These are phyloP conservation scores for Graphilbum ipis-grandicollis DNA, from an alignment of 2,329 filamentous ascomycete genomes.

Conservation along the genomic window DNA sequence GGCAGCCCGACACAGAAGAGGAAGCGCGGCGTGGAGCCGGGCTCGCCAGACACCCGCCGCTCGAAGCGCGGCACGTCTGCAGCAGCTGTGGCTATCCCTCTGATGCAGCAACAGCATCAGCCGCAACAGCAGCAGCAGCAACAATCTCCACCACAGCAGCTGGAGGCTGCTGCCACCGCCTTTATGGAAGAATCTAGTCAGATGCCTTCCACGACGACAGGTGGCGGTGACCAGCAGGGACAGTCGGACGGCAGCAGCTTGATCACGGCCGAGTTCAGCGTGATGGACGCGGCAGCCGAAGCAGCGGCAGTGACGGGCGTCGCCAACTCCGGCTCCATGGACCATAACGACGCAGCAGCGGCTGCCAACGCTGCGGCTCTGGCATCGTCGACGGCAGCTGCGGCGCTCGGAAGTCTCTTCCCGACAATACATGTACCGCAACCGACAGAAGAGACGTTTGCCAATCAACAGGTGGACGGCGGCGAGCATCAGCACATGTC, in stretches of 20 bases:
- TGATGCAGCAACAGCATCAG: not conserved
- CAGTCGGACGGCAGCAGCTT: conserved; percentile 12
- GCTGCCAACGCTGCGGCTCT: conserved; percentile 31
- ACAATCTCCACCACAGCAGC: too few species aligned
- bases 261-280: conserved; percentile 36
- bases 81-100: conserved; percentile 22
- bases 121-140: not conserved
- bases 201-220: conserved; percentile 7
- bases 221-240: conserved; percentile 14
- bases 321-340: conserved; percentile 25
- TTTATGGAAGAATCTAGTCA: conserved; percentile 39
- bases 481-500: conserved; percentile 11
- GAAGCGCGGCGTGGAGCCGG: conserved; percentile 32
- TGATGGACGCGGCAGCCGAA: conserved; percentile 22
- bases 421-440: conserved; percentile 40
- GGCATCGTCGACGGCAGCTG: conserved; percentile 41
- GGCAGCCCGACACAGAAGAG: conserved; percentile 33
- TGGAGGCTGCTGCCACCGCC: conserved; percentile 19
- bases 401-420: conserved; percentile 39
- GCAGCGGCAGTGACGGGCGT: too few species aligned
- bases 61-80: conserved; percentile 30
- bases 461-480: conserved; percentile 25
- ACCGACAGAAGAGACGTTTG: conserved; percentile 42
- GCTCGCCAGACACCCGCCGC: conserved; percentile 29
- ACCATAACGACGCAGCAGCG: conserved; percentile 30